These are phyloP conservation scores for Mycocentrospora acerina DNA, from an alignment of 2,329 filamentous ascomycete genomes.

Conservation along the genomic window DNA sequence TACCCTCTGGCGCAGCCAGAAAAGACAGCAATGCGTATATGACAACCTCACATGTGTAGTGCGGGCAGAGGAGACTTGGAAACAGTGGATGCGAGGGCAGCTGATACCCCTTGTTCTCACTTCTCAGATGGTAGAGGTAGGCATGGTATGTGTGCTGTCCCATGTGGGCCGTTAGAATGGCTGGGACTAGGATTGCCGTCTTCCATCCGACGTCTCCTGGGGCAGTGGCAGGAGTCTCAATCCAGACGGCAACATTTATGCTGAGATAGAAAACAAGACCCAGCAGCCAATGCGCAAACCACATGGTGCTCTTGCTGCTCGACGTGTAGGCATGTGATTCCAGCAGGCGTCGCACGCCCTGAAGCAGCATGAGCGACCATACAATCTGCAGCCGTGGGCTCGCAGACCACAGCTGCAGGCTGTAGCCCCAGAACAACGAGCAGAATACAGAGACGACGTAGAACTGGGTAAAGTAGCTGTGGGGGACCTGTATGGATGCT, in stretches of 20 bases:
- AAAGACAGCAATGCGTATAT: conserved; percentile 81
- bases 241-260: conserved; percentile 77
- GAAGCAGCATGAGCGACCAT: conserved; percentile 73
- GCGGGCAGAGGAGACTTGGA: conserved; percentile 72
- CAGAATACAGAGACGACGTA: conserved; percentile 71
- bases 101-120: conserved; percentile 66
- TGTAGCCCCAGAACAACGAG: conserved; percentile 72
- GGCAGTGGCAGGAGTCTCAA: conserved; percentile 63
- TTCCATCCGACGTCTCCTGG: conserved; percentile 37
- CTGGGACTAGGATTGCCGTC: conserved; percentile 56
- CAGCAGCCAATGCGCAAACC: conserved; percentile 77
- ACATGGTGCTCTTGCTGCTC: conserved; percentile 76
- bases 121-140: conserved; percentile 48
- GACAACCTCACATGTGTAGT: conserved; percentile 86
- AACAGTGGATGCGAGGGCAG: conserved; percentile 76
- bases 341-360: conserved; percentile 73
- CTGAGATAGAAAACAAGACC: conserved; percentile 76
- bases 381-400: conserved; percentile 62
- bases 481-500: conserved; percentile 68
- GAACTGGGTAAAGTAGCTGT: conserved; percentile 87
- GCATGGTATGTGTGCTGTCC: conserved; percentile 67
- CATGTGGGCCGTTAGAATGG: conserved; percentile 70
- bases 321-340: conserved; percentile 71
- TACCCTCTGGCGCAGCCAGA: conserved; percentile 68
- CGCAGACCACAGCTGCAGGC: conserved; percentile 53